Base-by-base conservation (phyloP, 106 monocot genomes). In the Iris macrosiphon region DNA sequence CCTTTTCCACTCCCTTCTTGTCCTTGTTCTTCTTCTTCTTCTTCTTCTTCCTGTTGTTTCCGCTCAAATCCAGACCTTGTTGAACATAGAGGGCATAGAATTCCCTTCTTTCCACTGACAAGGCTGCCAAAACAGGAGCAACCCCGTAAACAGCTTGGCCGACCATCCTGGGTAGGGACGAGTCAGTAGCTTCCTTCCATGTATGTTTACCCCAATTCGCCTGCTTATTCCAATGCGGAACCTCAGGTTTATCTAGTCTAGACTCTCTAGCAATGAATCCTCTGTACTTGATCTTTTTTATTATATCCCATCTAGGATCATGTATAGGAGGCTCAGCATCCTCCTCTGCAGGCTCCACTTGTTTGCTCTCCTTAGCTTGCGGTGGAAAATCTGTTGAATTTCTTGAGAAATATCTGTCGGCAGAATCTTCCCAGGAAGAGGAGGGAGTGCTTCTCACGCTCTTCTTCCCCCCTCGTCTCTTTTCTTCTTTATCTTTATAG, bases 61-160 rank as follows among this genome's bases (percentile, higher is more conserved):
- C 73, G 40, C 68, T 85, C 50, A 89, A 68, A 24, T 81, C 82
- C 72, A 89, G 28, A 21, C 78, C 74, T 82, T 94, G 71, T 58
- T 89, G 94, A 44, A 82, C 67, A 68, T 94, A 94, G 17, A 89
- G 68, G 12, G 79, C 71, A 62, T 81, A 79, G 49, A 94, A 85
- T 51, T 94, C 94, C 61, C 94, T 88, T 60, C 88, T 85, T 17
- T 49, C 57, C 0, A 63, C 75, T 4, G 65, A 82, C 48, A 94
- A 57, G 11, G 94, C 88, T 6, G 94, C 88, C 53, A 89, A 53
- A 60, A 94, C 73, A 0, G 89, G 89, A 12, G 75, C 85, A 22
- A 85, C 75, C 11, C 94, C 94, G 54, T 94, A 89, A 63, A 94
- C 73, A 26, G 73, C 67, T 57, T 94, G 81, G 11, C 89, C 94